Evolutionary conservation across 352 stramenopile genomes (phyloP).

Genomic region (Thraustochytrium sp.): DNA sequence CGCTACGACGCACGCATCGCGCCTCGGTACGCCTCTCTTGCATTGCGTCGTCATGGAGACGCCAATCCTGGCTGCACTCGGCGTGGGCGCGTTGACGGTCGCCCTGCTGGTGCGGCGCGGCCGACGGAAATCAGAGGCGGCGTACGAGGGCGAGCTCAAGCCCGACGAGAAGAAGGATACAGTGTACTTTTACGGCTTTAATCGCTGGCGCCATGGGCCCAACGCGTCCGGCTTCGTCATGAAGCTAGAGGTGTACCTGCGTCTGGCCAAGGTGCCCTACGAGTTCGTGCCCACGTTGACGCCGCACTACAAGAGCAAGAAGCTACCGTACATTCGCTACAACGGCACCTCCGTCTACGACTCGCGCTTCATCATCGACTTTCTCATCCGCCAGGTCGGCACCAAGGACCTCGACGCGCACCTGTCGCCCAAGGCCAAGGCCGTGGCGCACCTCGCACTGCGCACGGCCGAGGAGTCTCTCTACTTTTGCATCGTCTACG

Average conservation of each 20-base stretch:
- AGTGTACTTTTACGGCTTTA: neutral
- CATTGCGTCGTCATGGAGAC: no score
- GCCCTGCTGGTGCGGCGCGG: no score
- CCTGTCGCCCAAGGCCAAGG: neutral
- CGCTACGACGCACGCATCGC: no score
- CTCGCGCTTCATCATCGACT: neutral
- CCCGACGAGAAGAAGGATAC: neutral
- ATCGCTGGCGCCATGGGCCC: neutral
- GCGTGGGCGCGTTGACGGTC: no score
- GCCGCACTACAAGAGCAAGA: neutral
- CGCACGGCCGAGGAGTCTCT: neutral
- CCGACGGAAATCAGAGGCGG: no score
- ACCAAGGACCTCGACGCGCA: neutral
- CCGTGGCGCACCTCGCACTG: neutral
- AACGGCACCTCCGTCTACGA: neutral
- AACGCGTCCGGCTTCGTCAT: neutral
- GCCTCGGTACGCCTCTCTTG: no score
- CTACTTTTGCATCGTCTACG: neutral
- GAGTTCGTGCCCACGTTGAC: neutral
- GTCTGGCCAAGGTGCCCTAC: neutral
- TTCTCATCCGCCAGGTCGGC: neutral
- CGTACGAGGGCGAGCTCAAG: neutral
- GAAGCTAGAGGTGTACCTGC: neutral
- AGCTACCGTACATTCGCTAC: conserved; percentile 1
- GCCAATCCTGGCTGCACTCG: no score